These are phyloP conservation scores for Eimeria necatrix DNA, from an alignment of 169 alveolate species.

Conservation along the genomic window DNA sequence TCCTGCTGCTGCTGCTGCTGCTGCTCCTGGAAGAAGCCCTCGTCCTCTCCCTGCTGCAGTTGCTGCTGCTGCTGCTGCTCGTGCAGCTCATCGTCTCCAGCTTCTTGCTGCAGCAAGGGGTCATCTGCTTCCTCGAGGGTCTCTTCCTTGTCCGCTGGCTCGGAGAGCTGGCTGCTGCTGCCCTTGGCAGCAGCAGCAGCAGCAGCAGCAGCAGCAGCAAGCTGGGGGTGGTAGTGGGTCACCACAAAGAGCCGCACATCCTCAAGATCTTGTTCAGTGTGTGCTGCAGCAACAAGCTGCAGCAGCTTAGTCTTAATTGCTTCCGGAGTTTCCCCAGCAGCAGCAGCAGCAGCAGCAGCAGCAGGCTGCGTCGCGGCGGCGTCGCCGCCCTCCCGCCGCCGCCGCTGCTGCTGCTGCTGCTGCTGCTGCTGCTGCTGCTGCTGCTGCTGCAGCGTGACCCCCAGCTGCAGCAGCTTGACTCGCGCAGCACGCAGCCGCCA, in stretches of 20 bases:
- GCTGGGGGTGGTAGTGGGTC: background rate
- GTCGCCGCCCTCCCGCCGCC: constrained; percentile 67
- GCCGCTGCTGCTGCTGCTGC: background rate
- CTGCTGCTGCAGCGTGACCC: constrained; percentile 47
- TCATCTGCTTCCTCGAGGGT: background rate
- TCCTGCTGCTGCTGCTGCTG: background rate
- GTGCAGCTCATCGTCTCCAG: constrained; percentile 11
- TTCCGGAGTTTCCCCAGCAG: background rate
- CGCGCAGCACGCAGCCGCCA: constrained; percentile 23
- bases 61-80: constrained; percentile 20
- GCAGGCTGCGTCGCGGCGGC: too few species aligned
- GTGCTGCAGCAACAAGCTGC: background rate
- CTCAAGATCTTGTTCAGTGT: constrained; percentile 5
- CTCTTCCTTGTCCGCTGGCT: background rate
- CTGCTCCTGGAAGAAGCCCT: background rate
- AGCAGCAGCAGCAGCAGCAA: constrained; percentile 16
- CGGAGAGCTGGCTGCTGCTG: background rate
- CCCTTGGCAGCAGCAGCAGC: constrained; percentile 9
- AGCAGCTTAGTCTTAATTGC: background rate
- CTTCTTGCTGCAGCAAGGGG: background rate
- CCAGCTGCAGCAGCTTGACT: constrained; percentile 40
- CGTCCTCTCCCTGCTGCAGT: background rate
- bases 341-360: too few species aligned
- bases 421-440: constrained; percentile 45
- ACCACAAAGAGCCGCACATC: background rate